A percentile compares a stretch with the other conserved stretches of the same genome.
phyloP scores from a whole-genome alignment of 129 eudicot species.

The Oenanthe sinensis region DNA sequence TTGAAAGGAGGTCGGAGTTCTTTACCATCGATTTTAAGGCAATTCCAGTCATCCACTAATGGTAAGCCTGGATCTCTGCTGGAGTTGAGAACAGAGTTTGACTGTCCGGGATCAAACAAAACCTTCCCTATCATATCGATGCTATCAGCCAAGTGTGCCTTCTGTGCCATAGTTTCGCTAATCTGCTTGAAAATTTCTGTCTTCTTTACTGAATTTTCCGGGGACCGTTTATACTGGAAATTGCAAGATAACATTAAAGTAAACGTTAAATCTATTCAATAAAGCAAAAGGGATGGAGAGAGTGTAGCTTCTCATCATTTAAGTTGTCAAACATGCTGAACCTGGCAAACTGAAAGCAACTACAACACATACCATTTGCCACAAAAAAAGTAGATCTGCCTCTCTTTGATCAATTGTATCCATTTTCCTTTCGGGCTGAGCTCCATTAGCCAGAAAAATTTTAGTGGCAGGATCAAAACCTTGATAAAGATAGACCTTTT shows the following conservation, averaged over 20 bases:
- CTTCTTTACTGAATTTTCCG: slow-evolving; percentile 25
- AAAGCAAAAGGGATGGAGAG: neutral
- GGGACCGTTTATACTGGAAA: slow-evolving; percentile 35
- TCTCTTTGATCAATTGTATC: slow-evolving; percentile 73
- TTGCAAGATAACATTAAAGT: neutral
- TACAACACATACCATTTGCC: slow-evolving; percentile 39
- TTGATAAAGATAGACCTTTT: slow-evolving; percentile 62
- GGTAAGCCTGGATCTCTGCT: slow-evolving; percentile 30
- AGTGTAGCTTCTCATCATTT: neutral
- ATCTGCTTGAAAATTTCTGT: slow-evolving; percentile 39
- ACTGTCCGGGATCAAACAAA: slow-evolving; percentile 38
- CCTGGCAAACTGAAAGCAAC: neutral
- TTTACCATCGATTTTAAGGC: slow-evolving; percentile 80
- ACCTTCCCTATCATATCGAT: slow-evolving; percentile 27
- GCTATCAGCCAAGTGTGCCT: slow-evolving; percentile 52
- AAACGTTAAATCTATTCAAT: neutral
- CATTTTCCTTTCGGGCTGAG: slow-evolving; percentile 20
- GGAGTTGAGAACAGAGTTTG: slow-evolving; percentile 26
- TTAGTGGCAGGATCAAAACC: slow-evolving; percentile 69
- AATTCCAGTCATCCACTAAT: slow-evolving; percentile 77
- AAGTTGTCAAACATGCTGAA: neutral
- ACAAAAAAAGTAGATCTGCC: slow-evolving; percentile 62
- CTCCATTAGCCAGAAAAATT: slow-evolving; percentile 46
- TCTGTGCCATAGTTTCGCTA: slow-evolving; percentile 29
- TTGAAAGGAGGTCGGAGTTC: neutral